phyloP scores from a whole-genome alignment of 2,329 filamentous ascomycete species.

The Colletotrichum tabaci region DNA sequence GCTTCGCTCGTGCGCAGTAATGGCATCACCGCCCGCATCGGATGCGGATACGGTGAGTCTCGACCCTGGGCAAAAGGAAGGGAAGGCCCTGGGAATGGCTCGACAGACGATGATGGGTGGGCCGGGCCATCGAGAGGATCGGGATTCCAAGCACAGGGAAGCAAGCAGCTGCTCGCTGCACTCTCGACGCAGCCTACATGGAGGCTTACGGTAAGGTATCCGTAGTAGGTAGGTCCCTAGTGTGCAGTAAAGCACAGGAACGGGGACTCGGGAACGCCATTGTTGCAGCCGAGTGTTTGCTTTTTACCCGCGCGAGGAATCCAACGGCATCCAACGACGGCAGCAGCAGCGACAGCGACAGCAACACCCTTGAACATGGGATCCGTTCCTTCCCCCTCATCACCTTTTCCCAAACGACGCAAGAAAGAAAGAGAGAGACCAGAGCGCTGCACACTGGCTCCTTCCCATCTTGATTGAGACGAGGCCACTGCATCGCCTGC shows the following conservation, averaged over 20 bases:
- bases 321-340: not conserved
- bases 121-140: not conserved
- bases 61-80: not conserved
- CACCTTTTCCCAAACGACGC: not conserved
- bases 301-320: constrained; percentile 29
- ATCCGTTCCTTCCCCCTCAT: not conserved
- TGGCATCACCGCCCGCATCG: constrained; percentile 33
- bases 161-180: not conserved
- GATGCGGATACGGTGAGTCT: constrained; percentile 10
- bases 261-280: constrained; percentile 23
- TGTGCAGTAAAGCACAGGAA: not conserved
- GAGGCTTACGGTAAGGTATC: too few relatives aligned
- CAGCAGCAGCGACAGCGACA: not conserved
- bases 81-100: constrained; percentile 7
- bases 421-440: not conserved
- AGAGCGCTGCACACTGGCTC: not conserved
- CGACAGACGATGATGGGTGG: not conserved
- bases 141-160: not conserved
- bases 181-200: not conserved
- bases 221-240: not conserved
- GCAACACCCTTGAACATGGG: not conserved
- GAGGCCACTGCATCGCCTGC: constrained; percentile 2
- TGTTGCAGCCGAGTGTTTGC: constrained; percentile 14
- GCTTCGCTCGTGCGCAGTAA: constrained; percentile 8
- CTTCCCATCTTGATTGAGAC: not conserved